Evolutionary conservation across 306 rosid species (phyloP), one percentile per base, ranked within the genome.

Genomic region (Abrus precatorius): DNA sequence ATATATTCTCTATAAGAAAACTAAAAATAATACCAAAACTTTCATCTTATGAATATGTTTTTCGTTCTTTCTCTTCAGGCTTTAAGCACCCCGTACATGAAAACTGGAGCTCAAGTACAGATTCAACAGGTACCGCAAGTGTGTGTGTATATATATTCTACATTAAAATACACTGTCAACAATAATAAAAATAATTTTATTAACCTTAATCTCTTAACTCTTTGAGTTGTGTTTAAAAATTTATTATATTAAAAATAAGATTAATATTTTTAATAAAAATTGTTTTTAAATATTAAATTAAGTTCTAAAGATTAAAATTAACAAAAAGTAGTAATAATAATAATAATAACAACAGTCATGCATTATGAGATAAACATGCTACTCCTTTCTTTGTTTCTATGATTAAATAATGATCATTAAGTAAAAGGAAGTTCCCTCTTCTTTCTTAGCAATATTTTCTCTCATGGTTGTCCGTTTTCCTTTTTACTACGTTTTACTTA

Each of bases 31-130:
- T 72, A 13, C 44, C 32, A 49, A 61, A 6, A 61, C 5, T 63
- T 40, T 72, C 60, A 52, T 52, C 73, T 64, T 50, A 63, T 66
- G 10, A 9, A 28, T 56, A 6, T 27, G 1, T 40, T 14, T 29
- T 59, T 40, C 32, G 32, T 0, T 56, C 56, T 79, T 53, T 53
- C 34, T 44, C 60, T 82, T 34, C 75, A 94, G 99, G 90, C 86
- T 78, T 87, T 96, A 69, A 96, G 97, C 84, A 86, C 93, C 10
- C 98, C 99, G 34, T 96, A 93, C 86, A 90, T 93, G 97, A 96
- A 96, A 87, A 89, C 84, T 90, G 99, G 97, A 93, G 91, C 91
- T 78, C 84, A 88, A 69, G 72, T 83, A 78, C 97, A 90, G 66
- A 94, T 88, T 78, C 98, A 88, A 30, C 97, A 93, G 90, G 97